Conservation (phyloP, 2,329 filamentous ascomycete genomes). For the Exserohilum rostratum region DNA sequence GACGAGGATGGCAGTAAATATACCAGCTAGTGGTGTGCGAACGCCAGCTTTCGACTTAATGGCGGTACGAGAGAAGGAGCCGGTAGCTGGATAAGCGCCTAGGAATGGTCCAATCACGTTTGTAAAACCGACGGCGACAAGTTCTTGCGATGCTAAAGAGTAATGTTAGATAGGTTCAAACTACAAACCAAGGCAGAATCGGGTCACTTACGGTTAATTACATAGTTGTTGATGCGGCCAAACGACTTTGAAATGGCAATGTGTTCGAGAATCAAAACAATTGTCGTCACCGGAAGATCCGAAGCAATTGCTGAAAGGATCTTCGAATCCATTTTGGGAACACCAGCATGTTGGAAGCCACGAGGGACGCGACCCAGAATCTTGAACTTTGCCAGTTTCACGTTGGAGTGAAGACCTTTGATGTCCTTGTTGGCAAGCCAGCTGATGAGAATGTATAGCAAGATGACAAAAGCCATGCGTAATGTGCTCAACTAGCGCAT, state of each 20-base stretch:
- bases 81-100: constrained; percentile 89
- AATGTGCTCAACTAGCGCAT: constrained; percentile 92
- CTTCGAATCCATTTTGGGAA: constrained; percentile 69
- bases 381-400: constrained; percentile 67
- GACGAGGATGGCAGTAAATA: constrained; percentile 85
- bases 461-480: constrained; percentile 86
- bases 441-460: constrained; percentile 90
- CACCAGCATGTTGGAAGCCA: constrained; percentile 75
- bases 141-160: constrained; percentile 75
- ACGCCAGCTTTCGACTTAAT: constrained; percentile 98
- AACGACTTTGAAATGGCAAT: constrained; percentile 98
- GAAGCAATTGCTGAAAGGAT: constrained; percentile 72
- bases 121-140: constrained; percentile 88
- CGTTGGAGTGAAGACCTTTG: constrained; percentile 49
- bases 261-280: constrained; percentile 95
- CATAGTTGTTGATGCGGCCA: constrained; percentile 93
- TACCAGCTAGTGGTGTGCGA: constrained; percentile 85
- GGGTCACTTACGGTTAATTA: constrained; percentile 68
- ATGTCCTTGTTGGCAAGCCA: constrained; percentile 75
- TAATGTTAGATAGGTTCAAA: neutral
- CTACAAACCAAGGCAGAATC: neutral
- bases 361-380: constrained; percentile 53
- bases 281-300: constrained; percentile 82
- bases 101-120: constrained; percentile 91
- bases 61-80: constrained; percentile 93